These are phyloP conservation scores for Geotrichum australiense DNA, from an alignment of 1,139 yeast species.

Conservation along the genomic window DNA sequence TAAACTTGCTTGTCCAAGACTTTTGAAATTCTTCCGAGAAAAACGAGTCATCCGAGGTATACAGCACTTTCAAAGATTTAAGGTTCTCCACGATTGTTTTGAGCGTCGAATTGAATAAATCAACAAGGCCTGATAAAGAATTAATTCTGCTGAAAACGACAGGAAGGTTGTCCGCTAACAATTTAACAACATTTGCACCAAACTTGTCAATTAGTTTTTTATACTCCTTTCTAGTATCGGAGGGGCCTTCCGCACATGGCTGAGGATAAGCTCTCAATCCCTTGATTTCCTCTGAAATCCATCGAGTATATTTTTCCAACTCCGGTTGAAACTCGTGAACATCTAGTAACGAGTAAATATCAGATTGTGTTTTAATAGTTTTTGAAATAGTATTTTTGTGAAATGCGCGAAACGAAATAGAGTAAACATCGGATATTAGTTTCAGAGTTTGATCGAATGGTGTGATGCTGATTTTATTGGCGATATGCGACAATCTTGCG, in stretches of 20 bases:
- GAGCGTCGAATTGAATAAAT: conserved; percentile 21
- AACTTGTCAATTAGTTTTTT: conserved; percentile 11
- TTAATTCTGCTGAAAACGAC: conserved; percentile 16
- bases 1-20: conserved; percentile 22
- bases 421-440: conserved; percentile 22
- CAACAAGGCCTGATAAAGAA: conserved; percentile 21
- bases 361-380: conserved; percentile 22
- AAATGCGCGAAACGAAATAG: conserved; percentile 21
- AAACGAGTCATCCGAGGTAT: conserved; percentile 11
- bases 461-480: conserved; percentile 3
- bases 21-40: conserved; percentile 20
- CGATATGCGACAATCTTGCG: conserved; percentile 10
- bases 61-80: conserved; percentile 7
- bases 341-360: conserved; percentile 23
- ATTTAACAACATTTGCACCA: conserved; percentile 16
- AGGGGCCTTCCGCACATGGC: conserved; percentile 13
- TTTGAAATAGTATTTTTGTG: conserved; percentile 23
- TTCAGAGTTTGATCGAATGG: conserved; percentile 17
- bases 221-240: conserved; percentile 11
- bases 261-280: conserved; percentile 42
- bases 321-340: conserved; percentile 23
- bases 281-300: conserved; percentile 85
- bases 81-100: conserved; percentile 7
- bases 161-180: conserved; percentile 17
- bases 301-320: conserved; percentile 59